Base-by-base conservation (phyloP, 768 basidiomycete genomes). In the Russula sp. region DNA sequence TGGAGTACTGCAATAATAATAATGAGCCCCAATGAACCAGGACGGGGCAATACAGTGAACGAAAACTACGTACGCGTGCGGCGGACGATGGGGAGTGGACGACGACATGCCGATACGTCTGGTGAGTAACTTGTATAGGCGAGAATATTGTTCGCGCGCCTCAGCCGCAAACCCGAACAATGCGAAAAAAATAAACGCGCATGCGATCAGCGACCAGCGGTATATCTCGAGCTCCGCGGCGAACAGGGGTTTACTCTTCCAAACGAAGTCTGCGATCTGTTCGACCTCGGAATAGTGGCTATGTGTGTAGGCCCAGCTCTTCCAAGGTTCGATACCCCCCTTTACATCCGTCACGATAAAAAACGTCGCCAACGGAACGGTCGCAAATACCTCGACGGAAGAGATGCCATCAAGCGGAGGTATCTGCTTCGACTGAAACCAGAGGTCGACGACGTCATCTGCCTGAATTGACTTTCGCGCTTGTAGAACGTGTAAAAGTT, bases 291-390 rank as follows among this genome's bases (percentile, higher is more conserved):
- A 76, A 69, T 77, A 84, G 44, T 79, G 70, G 34, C 63, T 77
- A 68, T 89, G 88, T 0, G 81, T 78, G 68, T 81, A 77, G 0
- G 70, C 74, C 80, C 83, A 84, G 30, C 80, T 78, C 0, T 67
- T 62, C 76, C 80, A 87, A 26, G 51, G 51, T 9, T 0, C 0
- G 18, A 32, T 9, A 9, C 51, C 51, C 7, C 0, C 1, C 51
- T n/a, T 30, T 18, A 6, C 51, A 52, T 32, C 18, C 0, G n/a
- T 11, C 20, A 52, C 51, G 8, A 52, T 32, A 8, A 30, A 2
- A 52, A 32, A 44, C 13, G 42, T n/a, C 26, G 5, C 24, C 2
- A 57, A 13, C 10, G 56, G 56, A 16, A 57, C 42, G 20, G 40
- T 57, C 13, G 1, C 56, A 20, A 48, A 13, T 1, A 58, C 22